Evolutionary conservation across 202 grass and related monocot genomes (phyloP), one percentile per base, ranked within the genome.

Genomic region (Saccharum hybrid): DNA sequence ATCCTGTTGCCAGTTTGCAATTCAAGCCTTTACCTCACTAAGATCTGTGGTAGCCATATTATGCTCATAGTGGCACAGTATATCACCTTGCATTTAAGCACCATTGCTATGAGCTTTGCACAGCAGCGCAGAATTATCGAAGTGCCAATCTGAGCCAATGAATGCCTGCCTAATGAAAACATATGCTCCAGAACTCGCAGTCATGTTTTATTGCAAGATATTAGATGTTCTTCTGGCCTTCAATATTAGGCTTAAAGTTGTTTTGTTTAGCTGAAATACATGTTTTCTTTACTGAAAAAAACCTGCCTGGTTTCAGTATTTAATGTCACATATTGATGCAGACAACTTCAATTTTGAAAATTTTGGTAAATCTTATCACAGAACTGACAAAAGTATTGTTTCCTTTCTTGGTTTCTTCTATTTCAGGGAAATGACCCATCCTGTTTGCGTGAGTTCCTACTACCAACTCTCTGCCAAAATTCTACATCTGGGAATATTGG

Each of bases 361-460:
- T 63, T 64, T 52, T 59, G 7, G 54, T 36, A 74, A 82, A 60
- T 60, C 57, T 60, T 59, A 60, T 63, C 22, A 6, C 30, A 61
- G 16, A 83, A 78, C 63, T 36, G 42, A 81, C 68, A 88, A 81
- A 65, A 69, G 61, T 64, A 57, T 68, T 36, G 72, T 68, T 74
- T 59, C 38, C 48, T 52, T 18, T 52, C 34, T 75, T 61, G 60
- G 18, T 49, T 61, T 77, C 26, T 64, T 75, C 64, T 85, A 45
- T 64, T 75, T 56, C 65, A 98, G 96, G 96, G 92, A 88, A 93
- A 98, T 87, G 89, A 98, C 61, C 91, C 96, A 57, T 90, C 91
- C 83, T 98, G 93, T 79, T 85, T 98, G 83, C 96, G 96, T 8
- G 96, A 95, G 83, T 98, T 98, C 77, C 89, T 98, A 74, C 28